Evolutionary conservation across 2,329 filamentous ascomycete species (phyloP), one percentile per base, ranked within the genome.

Genomic region (Aphanoascus verrucosus): DNA sequence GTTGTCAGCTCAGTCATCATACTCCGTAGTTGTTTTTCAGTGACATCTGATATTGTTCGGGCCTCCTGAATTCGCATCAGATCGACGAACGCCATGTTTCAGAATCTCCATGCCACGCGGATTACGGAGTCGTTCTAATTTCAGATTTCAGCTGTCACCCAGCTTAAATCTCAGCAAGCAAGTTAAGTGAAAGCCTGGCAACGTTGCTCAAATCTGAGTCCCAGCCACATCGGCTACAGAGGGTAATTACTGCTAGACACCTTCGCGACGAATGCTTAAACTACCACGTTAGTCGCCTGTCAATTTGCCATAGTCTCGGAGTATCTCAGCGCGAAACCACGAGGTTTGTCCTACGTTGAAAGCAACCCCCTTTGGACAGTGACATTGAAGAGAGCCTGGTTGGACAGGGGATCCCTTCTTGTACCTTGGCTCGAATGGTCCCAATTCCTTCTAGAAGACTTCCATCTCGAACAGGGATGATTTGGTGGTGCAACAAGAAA

Each of bases 51-150:
- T 7, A 28, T 28, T 28, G 3, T 41, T 34, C 11, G 43, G 12
- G 28, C 19, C 23, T 45, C 31, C 45, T 48, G 8, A 34, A 43
- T 43, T 42, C 48, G 38, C 20, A 34, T 23, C 49, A 37, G 40
- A 51, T 51, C 49, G 37, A 51, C 49, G 31, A 17, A 44, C 49
- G 49, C 49, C 49, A 51, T 44, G 49, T 51, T 51, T 51, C 49
- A 51, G 49, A 51, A 23, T 41, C 9, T 15, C 23, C 2, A 37
- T 44, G 40, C 49, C 49, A 51, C 49, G 49, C 49, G 49, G 44
- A 17, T 11, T 41, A 20, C 17, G 35, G 35, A 38, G 8, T 15
- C 35, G 23, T 38, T 14, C 12, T 3, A 38, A 3, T 11, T 12
- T 11, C 3, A 15, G 35, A 12, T 4, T 38, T 38, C 31, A 44